Base-by-base conservation (phyloP, 768 basidiomycete genomes). In the Infundibulicybe gibba region DNA sequence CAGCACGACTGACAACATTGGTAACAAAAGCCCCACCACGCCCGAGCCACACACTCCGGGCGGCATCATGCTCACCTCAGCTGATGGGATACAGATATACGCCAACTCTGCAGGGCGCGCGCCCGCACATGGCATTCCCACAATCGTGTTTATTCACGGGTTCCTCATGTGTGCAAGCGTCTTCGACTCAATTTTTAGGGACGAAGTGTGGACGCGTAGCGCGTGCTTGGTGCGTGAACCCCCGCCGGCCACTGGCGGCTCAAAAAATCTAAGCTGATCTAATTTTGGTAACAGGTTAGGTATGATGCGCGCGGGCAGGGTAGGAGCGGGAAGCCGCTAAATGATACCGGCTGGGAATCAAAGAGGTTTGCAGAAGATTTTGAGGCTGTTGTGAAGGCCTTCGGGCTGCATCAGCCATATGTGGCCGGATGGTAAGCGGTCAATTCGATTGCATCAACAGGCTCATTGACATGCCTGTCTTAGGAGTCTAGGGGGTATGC, bases 261-360 rank as follows among this genome's bases (percentile, higher is more conserved):
- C 10, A n/a, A 4, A n/a, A 38, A n/a, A 38, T 38, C 10, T 19
- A 10, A 10, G 35, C 17, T 19, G 10, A 19, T 38, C 14, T 38
- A 34, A 14, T 19, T 4, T 19, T 38, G 17, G 10, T 19, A 38
- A 10, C 31, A 55, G 54, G 40, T 55, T 6, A 45, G 48, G 12
- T 55, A 49, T 32, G 54, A 55, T 41, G 41, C 52, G 41, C 48
- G 54, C 6, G 54, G 54, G 13, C 54, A 55, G 42, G 54, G 54
- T 14, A 44, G 45, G 39, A 55, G 54, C 31, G 54, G 43, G 6
- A 49, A 49, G 38, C 54, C 54, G 13, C 15, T 25, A 16, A 41
- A 45, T 40, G 45, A 45, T 21, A 21, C 38, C 10, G 46, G 51
- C 4, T 53, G 44, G 41, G 45, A 40, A 34, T 55, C 54, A 17